These are phyloP conservation scores for Cicer yamashitae DNA, from an alignment of 306 rosid species.

Conservation along the genomic window DNA sequence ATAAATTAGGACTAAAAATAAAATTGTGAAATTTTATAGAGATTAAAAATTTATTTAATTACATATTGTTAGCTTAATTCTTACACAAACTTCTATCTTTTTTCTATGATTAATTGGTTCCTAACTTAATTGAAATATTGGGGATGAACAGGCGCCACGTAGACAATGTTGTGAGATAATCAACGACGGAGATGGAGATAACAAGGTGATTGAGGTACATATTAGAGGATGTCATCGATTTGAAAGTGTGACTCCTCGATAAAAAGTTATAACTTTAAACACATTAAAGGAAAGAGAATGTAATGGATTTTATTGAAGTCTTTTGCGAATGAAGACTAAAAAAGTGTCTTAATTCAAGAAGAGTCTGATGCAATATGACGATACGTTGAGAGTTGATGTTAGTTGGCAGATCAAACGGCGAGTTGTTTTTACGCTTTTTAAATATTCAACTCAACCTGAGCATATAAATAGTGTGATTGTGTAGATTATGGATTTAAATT, in stretches of 20 bases:
- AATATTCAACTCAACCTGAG: not conserved
- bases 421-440: not conserved
- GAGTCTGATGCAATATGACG: not conserved
- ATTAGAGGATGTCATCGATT: conserved; percentile 58
- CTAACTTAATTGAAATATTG: conserved; percentile 34
- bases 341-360: not conserved
- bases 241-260: conserved; percentile 65
- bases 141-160: conserved; percentile 71
- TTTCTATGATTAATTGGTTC: too few relatives aligned
- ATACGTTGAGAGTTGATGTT: not conserved
- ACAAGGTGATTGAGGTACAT: conserved; percentile 33
- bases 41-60: too few relatives aligned
- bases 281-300: not conserved
- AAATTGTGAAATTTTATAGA: too few relatives aligned
- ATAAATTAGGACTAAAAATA: too few relatives aligned
- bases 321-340: not conserved
- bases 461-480: not conserved
- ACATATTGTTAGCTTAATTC: too few relatives aligned
- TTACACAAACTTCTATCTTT: not conserved
- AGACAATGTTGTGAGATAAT: conserved; percentile 78
- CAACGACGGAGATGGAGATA: not conserved
- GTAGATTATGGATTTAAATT: not conserved
- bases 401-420: not conserved
- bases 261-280: not conserved
- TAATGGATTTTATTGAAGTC: not conserved